Percentiles rank a stretch among this genome's conserved stretches.
Conservation (phyloP, 768 basidiomycete genomes). For the Boletus subcaerulescens region DNA sequence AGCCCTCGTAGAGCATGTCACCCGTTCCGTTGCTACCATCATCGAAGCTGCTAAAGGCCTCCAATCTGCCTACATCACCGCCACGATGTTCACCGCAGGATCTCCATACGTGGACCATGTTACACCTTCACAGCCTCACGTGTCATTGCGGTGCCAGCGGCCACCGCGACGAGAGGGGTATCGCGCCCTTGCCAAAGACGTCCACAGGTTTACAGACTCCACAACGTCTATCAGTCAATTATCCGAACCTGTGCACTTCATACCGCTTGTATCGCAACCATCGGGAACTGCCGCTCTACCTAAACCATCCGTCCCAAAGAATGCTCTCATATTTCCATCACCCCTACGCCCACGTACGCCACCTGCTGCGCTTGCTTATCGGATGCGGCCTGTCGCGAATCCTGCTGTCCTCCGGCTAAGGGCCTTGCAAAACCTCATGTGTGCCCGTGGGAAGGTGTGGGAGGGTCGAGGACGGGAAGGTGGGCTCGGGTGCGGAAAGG, state of each 20-base stretch:
- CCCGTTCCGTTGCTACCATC: slow-evolving; percentile 40
- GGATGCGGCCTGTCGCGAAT: slow-evolving; percentile 58
- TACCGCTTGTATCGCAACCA: slow-evolving; percentile 37
- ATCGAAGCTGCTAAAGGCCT: slow-evolving; percentile 54
- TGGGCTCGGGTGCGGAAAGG: slow-evolving; percentile 51
- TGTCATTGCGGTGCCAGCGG: slow-evolving; percentile 9
- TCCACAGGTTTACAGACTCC: slow-evolving; percentile 38
- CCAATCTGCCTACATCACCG: slow-evolving; percentile 56
- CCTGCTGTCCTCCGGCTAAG: slow-evolving; percentile 55
- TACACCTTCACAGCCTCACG: slow-evolving; percentile 16
- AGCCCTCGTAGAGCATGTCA: slow-evolving; percentile 26
- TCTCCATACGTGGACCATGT: slow-evolving; percentile 21
- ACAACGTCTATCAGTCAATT: slow-evolving; percentile 9
- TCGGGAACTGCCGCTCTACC: slow-evolving; percentile 30
- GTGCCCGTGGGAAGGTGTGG: slow-evolving; percentile 42
- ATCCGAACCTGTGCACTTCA: slow-evolving; percentile 37
- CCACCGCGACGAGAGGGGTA: slow-evolving; percentile 36
- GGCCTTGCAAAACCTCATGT: slow-evolving; percentile 59
- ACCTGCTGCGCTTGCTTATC: slow-evolving; percentile 34
- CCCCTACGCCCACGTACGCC: slow-evolving; percentile 40
- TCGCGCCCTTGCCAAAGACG: slow-evolving; percentile 43
- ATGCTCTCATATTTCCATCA: slow-evolving; percentile 40
- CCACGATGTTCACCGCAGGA: slow-evolving; percentile 47
- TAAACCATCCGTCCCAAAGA: slow-evolving; percentile 28
- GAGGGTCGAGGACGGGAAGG: slow-evolving; percentile 49